phyloP scores from a whole-genome alignment of 441 rosid species.

The Francoa sonchifolia region DNA sequence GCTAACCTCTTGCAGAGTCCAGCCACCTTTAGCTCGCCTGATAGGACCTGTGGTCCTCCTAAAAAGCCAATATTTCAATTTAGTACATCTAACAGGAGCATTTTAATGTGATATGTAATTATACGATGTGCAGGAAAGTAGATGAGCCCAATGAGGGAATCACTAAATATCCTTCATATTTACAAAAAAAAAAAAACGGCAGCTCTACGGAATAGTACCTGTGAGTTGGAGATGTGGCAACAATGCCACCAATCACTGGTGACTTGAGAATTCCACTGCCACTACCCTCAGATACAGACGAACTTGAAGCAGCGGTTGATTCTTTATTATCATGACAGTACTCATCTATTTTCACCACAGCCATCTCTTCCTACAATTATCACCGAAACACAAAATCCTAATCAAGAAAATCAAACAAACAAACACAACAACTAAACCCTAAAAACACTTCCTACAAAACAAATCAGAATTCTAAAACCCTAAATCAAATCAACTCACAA shows the following conservation, averaged over 20 bases:
- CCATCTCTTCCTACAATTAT: conserved; percentile 37
- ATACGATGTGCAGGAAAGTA: too few species aligned
- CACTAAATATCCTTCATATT: not conserved
- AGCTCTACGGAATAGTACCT: conserved; percentile 22
- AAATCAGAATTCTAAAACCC: not conserved
- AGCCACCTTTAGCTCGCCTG: conserved; percentile 96
- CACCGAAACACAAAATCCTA: conserved; percentile 26
- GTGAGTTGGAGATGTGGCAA: conserved; percentile 49
- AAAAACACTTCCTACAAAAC: not conserved
- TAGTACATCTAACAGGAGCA: not conserved
- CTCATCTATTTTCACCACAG: conserved; percentile 43
- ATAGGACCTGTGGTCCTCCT: conserved; percentile 96
- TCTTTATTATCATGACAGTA: conserved; percentile 76
- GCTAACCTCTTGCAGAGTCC: conserved; percentile 91
- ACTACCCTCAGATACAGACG: conserved; percentile 78
- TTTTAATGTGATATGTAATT: too few species aligned
- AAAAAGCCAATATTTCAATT: conserved; percentile 11
- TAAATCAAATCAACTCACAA: conserved; percentile 5
- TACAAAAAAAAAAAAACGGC: not conserved
- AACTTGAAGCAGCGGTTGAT: conserved; percentile 54
- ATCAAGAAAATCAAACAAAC: conserved; percentile 9
- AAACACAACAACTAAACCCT: not conserved
- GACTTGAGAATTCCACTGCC: conserved; percentile 55
- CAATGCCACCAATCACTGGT: conserved; percentile 55
- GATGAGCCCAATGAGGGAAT: not conserved